Percentiles rank a stretch among this genome's conserved stretches.
phyloP scores from a whole-genome alignment of 176 grass and related monocot genomes.

The Tuctoria greenei region DNA sequence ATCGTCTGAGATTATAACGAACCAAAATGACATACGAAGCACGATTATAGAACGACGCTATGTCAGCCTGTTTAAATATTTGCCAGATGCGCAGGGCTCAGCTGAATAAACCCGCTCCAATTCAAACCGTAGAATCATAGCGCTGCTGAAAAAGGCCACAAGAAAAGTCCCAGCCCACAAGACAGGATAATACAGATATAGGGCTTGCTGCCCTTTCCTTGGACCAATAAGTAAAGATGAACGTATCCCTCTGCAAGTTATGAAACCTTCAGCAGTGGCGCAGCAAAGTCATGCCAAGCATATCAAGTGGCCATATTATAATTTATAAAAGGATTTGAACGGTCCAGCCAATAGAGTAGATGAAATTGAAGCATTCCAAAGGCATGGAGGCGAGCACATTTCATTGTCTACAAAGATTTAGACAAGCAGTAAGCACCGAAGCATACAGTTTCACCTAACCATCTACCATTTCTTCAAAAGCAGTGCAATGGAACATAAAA shows the following conservation, averaged over 20 bases:
- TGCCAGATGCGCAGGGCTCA: slow-evolving; percentile 5
- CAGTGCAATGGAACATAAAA: not conserved
- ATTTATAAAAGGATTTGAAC: not conserved
- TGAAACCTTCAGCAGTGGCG: not conserved
- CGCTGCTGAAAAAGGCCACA: not conserved
- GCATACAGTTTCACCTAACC: slow-evolving; percentile 21
- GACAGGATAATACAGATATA: slow-evolving; percentile 30
- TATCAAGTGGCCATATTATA: not conserved
- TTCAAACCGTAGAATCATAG: slow-evolving; percentile 3
- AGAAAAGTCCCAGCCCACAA: not conserved
- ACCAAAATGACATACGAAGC: slow-evolving; percentile 5
- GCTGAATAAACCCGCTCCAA: not conserved
- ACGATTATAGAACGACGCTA: not conserved
- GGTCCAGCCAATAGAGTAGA: not conserved
- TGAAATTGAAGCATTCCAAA: not conserved
- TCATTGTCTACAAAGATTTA: not conserved
- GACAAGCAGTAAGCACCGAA: not conserved
- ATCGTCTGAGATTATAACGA: slow-evolving; percentile 18
- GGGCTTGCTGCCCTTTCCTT: not conserved
- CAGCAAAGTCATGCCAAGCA: not conserved
- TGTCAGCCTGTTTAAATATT: slow-evolving; percentile 12
- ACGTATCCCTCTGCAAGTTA: not conserved
- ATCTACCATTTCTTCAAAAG: slow-evolving; percentile 22
- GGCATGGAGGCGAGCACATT: not conserved
- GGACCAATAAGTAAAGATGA: not conserved